phyloP scores from a whole-genome alignment of 768 basidiomycete species.

The Strobilomyces echinocephalus region DNA sequence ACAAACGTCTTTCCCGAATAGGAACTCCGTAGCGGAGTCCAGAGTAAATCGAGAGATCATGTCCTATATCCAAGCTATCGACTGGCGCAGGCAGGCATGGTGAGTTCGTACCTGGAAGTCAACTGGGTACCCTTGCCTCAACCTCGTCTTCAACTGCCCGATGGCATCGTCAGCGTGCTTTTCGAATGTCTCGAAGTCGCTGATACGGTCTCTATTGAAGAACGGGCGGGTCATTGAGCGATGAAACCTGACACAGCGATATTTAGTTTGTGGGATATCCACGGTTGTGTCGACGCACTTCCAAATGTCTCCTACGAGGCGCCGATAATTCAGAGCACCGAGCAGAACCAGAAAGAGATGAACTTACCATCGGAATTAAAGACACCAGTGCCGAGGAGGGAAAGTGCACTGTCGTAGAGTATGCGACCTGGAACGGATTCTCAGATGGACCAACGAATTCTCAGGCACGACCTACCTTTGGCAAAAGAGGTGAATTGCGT shows the following conservation, averaged over 20 bases:
- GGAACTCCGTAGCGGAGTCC: conserved; percentile 56
- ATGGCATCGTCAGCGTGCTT: conserved; percentile 47
- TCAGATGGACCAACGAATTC: conserved; percentile 17
- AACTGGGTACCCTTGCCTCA: conserved; percentile 44
- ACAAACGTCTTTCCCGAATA: conserved; percentile 47
- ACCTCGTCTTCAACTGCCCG: conserved; percentile 38
- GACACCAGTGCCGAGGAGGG: conserved; percentile 52
- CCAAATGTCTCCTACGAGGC: conserved; percentile 47
- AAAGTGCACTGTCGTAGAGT: conserved; percentile 10
- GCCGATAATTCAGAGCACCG: not conserved
- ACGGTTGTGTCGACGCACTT: conserved; percentile 35
- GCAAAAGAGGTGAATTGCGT: conserved; percentile 41
- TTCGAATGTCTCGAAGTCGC: conserved; percentile 52
- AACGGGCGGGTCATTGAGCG: conserved; percentile 58
- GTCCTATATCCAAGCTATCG: conserved; percentile 33
- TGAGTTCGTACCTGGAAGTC: conserved; percentile 46
- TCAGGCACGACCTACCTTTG: conserved; percentile 30
- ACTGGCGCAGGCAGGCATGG: not conserved
- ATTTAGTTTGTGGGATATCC: not conserved
- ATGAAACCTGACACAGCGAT: conserved; percentile 41
- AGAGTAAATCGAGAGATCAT: conserved; percentile 53
- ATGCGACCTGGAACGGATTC: conserved; percentile 14
- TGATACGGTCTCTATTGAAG: conserved; percentile 51
- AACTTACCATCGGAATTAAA: conserved; percentile 52
- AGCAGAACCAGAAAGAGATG: not conserved